Evolutionary conservation across 495 filamentous ascomycete species (phyloP).

Genomic region (Aspergillus heteromorphus): DNA sequence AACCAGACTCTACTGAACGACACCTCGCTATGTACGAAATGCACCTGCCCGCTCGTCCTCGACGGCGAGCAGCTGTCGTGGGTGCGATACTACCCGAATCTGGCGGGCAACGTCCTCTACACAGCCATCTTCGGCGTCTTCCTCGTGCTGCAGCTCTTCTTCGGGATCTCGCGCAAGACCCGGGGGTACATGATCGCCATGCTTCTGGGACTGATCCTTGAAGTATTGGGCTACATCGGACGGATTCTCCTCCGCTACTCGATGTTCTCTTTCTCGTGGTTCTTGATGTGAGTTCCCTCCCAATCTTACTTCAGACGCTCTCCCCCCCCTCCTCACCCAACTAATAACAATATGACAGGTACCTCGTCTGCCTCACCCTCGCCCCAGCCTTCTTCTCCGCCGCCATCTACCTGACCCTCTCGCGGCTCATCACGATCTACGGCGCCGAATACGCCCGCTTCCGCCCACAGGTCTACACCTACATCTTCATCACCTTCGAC

Average conservation of each 20-base stretch:
- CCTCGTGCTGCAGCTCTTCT: constrained; percentile 22
- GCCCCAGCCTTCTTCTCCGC: constrained; percentile 55
- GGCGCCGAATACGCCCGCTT: constrained; percentile 44
- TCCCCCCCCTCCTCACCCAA: no score
- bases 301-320: not conserved
- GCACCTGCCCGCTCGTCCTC: no score
- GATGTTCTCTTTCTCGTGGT: no score
- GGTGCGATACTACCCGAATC: constrained; percentile 30
- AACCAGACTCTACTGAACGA: no score
- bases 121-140: constrained; percentile 35
- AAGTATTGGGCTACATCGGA: constrained; percentile 47
- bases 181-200: constrained; percentile 25
- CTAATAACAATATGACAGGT: no score
- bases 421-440: constrained; percentile 46
- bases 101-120: constrained; percentile 39
- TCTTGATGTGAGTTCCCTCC: not conserved
- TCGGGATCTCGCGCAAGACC: constrained; percentile 34
- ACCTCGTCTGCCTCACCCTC: constrained; percentile 20
- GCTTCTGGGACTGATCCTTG: constrained; percentile 22
- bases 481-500: constrained; percentile 51
- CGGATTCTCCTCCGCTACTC: constrained; percentile 34
- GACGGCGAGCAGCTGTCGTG: no score
- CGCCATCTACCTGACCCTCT: constrained; percentile 54
- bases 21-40: no score
- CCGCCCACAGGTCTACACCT: constrained; percentile 44